Evolutionary conservation across 257 asterid species (phyloP).

Genomic region (Capsicum rhomboideum): DNA sequence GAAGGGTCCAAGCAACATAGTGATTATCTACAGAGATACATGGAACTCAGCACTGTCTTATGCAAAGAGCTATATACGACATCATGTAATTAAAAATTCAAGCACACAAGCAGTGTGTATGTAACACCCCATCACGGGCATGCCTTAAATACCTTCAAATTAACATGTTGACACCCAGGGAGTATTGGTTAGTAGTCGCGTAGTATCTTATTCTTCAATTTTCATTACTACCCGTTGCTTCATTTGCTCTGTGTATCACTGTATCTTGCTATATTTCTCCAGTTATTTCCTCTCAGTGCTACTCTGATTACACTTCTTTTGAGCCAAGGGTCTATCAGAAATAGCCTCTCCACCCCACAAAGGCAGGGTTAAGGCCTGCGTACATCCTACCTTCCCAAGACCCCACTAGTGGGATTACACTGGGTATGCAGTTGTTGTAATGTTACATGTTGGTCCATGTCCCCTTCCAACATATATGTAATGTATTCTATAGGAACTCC

Average conservation of each 20-base stretch:
- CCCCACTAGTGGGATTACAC: background rate
- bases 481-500: background rate
- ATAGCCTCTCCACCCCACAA: background rate
- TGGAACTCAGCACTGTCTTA: background rate
- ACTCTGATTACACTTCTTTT: background rate
- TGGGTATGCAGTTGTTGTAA: background rate
- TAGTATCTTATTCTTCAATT: no score
- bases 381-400: background rate
- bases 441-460: background rate
- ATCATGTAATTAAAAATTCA: background rate
- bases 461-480: background rate
- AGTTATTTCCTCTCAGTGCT: background rate
- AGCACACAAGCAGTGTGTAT: background rate
- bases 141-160: background rate
- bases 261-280: background rate
- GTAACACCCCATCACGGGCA: background rate
- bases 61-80: background rate
- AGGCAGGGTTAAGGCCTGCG: background rate
- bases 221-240: background rate
- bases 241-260: background rate
- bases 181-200: no score
- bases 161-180: background rate
- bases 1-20: no score
- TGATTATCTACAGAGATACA: background rate
- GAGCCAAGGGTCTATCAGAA: background rate